A percentile compares a stretch with the other conserved stretches of the same genome.
Conservation (phyloP, 768 basidiomycete species). For the Crucibulum laeve region DNA sequence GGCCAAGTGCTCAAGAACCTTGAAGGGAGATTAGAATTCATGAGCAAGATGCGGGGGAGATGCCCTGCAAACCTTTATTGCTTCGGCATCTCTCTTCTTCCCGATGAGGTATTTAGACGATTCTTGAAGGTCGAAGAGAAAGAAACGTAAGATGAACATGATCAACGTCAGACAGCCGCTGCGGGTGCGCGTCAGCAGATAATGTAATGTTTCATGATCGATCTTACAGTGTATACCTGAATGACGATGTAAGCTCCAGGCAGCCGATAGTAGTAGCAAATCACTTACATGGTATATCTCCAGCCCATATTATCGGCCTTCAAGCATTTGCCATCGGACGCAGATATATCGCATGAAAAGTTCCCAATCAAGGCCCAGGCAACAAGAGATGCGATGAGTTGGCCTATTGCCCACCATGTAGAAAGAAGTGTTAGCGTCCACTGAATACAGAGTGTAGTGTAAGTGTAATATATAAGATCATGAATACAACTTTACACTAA, state of each 20-base stretch:
- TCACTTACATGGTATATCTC: conserved; percentile 49
- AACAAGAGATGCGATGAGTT: conserved; percentile 47
- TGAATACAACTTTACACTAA: too few relatives aligned
- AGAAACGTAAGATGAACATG: conserved; percentile 51
- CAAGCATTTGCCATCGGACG: conserved; percentile 33
- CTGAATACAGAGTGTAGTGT: too few relatives aligned
- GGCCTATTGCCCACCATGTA: conserved; percentile 48
- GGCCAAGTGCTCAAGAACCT: conserved; percentile 48
- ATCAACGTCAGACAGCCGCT: conserved; percentile 47
- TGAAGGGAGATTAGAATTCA: not conserved
- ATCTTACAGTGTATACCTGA: conserved; percentile 18
- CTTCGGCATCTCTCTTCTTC: conserved; percentile 53
- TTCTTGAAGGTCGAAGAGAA: conserved; percentile 57
- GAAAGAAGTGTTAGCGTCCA: conserved; percentile 54
- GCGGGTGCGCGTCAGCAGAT: conserved; percentile 3
- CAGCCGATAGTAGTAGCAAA: too few relatives aligned
- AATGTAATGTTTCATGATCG: not conserved
- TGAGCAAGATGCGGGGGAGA: conserved; percentile 4
- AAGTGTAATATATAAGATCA: too few relatives aligned
- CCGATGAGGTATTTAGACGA: conserved; percentile 58
- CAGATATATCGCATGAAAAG: conserved; percentile 41
- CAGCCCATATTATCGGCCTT: conserved; percentile 55
- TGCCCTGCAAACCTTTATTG: conserved; percentile 32
- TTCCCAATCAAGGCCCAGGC: conserved; percentile 55
- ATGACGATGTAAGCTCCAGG: too few relatives aligned